Evolutionary conservation across 2,329 filamentous ascomycete species (phyloP).

Genomic region (Penicillium sp.): DNA sequence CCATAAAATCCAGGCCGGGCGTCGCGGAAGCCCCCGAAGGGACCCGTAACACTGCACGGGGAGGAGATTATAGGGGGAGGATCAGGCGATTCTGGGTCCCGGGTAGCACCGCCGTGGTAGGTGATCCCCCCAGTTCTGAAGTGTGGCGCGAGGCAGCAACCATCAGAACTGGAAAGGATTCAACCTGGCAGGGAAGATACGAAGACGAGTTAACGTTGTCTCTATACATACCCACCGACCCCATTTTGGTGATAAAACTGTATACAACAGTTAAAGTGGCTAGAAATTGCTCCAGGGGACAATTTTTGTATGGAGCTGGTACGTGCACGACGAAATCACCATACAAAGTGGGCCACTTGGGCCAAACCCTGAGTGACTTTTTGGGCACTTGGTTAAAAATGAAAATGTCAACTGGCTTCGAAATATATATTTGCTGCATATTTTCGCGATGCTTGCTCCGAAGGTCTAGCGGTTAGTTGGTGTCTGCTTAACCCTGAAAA

Average conservation of each 20-base stretch:
- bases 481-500: no score
- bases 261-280: background rate
- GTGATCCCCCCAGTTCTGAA: background rate
- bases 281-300: conserved; percentile 1
- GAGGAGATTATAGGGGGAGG: background rate
- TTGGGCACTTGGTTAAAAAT: background rate
- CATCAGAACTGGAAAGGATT: background rate
- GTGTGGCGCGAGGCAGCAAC: background rate
- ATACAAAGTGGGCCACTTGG: background rate
- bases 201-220: background rate
- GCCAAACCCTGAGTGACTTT: background rate
- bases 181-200: background rate
- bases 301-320: background rate
- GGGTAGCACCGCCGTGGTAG: background rate
- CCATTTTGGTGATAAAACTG: background rate
- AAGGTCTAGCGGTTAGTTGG: background rate
- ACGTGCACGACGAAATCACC: background rate
- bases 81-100: background rate
- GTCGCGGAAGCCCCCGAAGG: background rate
- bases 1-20: background rate
- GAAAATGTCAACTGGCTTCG: background rate
- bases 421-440: background rate
- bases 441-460: background rate
- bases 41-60: background rate
- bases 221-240: conserved; percentile 3